A percentile compares a stretch with the other conserved stretches of the same genome.
Evolutionary conservation across 352 stramenopile species (phyloP).

Genomic region (Globisporangium nagaii): DNA sequence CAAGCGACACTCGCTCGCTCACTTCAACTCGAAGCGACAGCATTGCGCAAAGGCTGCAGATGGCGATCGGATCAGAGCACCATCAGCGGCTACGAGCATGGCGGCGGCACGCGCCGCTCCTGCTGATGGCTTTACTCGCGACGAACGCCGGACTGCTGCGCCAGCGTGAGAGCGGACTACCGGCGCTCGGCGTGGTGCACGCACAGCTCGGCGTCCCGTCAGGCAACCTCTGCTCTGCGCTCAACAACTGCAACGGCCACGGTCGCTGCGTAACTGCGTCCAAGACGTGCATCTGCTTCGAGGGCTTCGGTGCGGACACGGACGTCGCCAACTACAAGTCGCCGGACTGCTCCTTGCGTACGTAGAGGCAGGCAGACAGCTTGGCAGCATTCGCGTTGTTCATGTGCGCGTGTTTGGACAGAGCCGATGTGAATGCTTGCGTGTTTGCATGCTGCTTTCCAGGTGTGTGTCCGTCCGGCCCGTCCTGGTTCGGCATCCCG

Average conservation of each 20-base stretch:
- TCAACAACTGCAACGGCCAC: slow-evolving; percentile 88
- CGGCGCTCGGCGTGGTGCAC: background rate
- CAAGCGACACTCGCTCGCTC: too few relatives aligned
- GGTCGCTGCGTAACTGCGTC: slow-evolving; percentile 78
- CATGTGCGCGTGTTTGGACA: background rate
- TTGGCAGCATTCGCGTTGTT: background rate
- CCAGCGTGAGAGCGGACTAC: background rate
- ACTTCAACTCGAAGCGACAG: background rate
- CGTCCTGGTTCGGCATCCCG: slow-evolving; percentile 58
- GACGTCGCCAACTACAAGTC: slow-evolving; percentile 77
- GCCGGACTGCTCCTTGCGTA: slow-evolving; percentile 81
- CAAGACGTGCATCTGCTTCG: slow-evolving; percentile 85
- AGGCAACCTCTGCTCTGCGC: slow-evolving; percentile 64
- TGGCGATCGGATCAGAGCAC: too few relatives aligned
- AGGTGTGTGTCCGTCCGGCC: slow-evolving; percentile 64
- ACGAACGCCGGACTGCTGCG: background rate
- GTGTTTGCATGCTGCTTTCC: background rate
- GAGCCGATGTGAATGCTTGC: background rate
- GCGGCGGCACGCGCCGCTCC: background rate
- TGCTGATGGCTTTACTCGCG: background rate
- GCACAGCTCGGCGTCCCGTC: slow-evolving; percentile 50
- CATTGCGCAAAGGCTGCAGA: background rate
- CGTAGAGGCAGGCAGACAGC: slow-evolving; percentile 1
- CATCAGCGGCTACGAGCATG: background rate
- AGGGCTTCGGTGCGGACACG: slow-evolving; percentile 78